phyloP scores from a whole-genome alignment of 2,329 filamentous ascomycete genomes.

The Fusarium incarnatum region DNA sequence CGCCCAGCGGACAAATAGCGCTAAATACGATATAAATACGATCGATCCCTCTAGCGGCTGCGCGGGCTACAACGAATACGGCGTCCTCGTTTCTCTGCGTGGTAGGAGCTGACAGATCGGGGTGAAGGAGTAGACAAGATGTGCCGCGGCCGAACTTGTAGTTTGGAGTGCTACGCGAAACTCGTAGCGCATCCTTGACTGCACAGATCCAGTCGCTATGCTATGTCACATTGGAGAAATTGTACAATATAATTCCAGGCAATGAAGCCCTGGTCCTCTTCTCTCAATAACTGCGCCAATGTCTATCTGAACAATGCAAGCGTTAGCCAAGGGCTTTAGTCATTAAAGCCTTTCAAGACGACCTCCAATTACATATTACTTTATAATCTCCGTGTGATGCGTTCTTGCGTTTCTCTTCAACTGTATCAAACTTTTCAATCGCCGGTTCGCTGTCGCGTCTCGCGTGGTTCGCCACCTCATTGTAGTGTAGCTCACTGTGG shows the following conservation, averaged over 20 bases:
- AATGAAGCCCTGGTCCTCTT: not conserved
- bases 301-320: conserved; percentile 3
- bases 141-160: not conserved
- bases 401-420: not conserved
- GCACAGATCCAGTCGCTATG: not conserved
- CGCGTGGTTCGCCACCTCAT: no score
- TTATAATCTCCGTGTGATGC: not conserved
- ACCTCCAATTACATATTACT: not conserved
- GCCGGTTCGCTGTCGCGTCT: no score
- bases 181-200: not conserved
- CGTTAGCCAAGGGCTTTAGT: not conserved
- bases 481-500: not conserved
- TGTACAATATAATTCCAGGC: not conserved
- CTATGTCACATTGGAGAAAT: not conserved
- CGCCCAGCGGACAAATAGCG: not conserved
- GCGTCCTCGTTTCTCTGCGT: not conserved
- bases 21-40: not conserved
- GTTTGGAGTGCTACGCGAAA: not conserved
- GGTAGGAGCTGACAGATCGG: not conserved
- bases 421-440: no score
- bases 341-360: not conserved
- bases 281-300: not conserved
- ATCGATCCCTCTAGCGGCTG: not conserved
- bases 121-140: not conserved
- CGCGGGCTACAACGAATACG: not conserved